Percentiles rank a stretch among this genome's conserved stretches.
These are phyloP conservation scores for Schwanniomyces yamadae DNA, from an alignment of 805 yeast genomes.

Conservation along the genomic window DNA sequence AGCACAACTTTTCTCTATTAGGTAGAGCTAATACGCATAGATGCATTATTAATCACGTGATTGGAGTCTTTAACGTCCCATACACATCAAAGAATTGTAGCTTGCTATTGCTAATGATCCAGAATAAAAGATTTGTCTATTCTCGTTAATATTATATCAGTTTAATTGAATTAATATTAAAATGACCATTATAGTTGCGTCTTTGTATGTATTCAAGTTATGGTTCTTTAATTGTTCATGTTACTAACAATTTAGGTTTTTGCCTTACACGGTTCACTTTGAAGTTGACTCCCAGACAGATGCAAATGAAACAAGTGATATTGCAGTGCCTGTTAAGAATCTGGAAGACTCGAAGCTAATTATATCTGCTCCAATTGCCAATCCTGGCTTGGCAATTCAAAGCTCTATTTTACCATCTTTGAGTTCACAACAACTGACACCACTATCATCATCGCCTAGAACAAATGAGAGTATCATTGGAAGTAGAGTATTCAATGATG, in stretches of 20 bases:
- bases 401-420: slow-evolving; percentile 35
- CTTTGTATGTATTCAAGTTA: slow-evolving; percentile 48
- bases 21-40: too few relatives aligned
- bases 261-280: slow-evolving; percentile 75
- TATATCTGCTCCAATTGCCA: slow-evolving; percentile 7
- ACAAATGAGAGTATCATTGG: slow-evolving; percentile 5
- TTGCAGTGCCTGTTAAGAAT: not conserved
- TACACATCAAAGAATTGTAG: too few relatives aligned
- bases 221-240: not conserved
- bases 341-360: slow-evolving; percentile 6
- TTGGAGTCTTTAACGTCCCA: too few relatives aligned
- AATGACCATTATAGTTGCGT: slow-evolving; percentile 71
- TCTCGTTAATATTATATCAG: too few relatives aligned
- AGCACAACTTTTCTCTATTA: too few relatives aligned
- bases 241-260: slow-evolving; percentile 44
- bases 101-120: too few relatives aligned
- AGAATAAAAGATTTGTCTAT: too few relatives aligned
- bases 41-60: too few relatives aligned
- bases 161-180: too few relatives aligned
- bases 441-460: slow-evolving; percentile 15
- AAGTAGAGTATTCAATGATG: too few relatives aligned
- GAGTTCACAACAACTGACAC: slow-evolving; percentile 25
- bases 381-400: too few relatives aligned
- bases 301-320: slow-evolving; percentile 3
- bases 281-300: slow-evolving; percentile 36